phyloP scores from a whole-genome alignment of 108 stramenopile genomes.

The Cyclotella baltica region DNA sequence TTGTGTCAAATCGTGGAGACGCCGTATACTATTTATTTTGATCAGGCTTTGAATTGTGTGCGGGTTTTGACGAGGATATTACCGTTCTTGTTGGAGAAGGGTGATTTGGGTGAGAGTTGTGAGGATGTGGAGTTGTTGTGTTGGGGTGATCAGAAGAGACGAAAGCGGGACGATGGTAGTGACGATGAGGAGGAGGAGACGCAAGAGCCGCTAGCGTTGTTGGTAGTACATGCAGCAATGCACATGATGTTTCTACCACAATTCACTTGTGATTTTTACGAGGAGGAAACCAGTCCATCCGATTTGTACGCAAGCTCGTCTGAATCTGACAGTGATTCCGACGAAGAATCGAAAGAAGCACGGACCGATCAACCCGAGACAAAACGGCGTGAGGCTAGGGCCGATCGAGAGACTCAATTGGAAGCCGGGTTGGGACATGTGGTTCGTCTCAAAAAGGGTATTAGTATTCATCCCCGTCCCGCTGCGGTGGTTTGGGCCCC shows the following conservation, averaged over 20 bases:
- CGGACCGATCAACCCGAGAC: constrained; percentile 2
- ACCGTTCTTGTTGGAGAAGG: constrained; percentile 92
- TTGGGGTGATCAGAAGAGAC: constrained; percentile 67
- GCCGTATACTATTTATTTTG: constrained; percentile 94
- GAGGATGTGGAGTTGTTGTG: constrained; percentile 83
- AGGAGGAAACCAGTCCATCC: constrained; percentile 62
- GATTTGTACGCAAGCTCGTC: constrained; percentile 18
- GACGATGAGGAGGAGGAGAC: constrained; percentile 58
- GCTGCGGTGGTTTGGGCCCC: constrained; percentile 81
- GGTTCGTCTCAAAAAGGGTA: constrained; percentile 59
- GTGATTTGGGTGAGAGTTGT: constrained; percentile 82
- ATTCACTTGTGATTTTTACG: constrained; percentile 94
- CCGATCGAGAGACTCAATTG: constrained; percentile 62
- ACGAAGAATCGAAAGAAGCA: constrained; percentile 13
- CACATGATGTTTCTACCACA: constrained; percentile 94
- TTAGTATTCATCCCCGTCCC: constrained; percentile 63
- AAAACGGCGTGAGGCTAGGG: constrained; percentile 37
- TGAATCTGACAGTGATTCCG: constrained; percentile 13
- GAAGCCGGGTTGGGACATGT: constrained; percentile 67
- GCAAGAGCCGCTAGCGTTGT: constrained; percentile 88
- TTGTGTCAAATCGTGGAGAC: constrained; percentile 96
- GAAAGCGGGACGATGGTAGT: not conserved
- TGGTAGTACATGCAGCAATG: constrained; percentile 94
- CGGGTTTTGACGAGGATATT: constrained; percentile 90
- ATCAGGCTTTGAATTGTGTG: constrained; percentile 93